Percentiles rank a stretch among this genome's conserved stretches.
These are phyloP conservation scores for Ramaria rubella DNA, from an alignment of 768 basidiomycete genomes.

Conservation along the genomic window DNA sequence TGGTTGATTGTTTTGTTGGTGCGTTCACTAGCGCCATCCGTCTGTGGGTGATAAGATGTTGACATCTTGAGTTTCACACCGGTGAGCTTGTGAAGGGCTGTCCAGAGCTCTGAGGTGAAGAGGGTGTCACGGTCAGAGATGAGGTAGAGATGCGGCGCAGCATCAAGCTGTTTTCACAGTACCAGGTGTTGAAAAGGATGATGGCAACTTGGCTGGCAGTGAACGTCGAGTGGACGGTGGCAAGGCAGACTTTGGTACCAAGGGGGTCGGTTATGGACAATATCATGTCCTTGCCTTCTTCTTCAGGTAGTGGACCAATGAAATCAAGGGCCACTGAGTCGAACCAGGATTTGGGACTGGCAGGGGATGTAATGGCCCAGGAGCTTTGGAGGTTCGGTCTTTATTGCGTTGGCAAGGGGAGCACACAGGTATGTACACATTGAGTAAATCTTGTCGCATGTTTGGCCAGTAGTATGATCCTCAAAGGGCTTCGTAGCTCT, in stretches of 20 bases:
- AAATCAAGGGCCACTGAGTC: conserved; percentile 29
- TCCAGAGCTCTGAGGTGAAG: conserved; percentile 30
- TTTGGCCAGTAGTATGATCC: too few relatives aligned
- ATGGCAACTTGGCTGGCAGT: conserved; percentile 20
- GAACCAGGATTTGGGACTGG: conserved; percentile 10
- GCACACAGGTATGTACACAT: conserved; percentile 27
- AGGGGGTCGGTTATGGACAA: conserved; percentile 21
- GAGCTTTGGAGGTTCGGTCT: conserved; percentile 15
- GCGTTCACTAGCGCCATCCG: conserved; percentile 29
- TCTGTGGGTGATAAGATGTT: conserved; percentile 33
- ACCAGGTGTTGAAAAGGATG: conserved; percentile 24
- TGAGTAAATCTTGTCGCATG: conserved; percentile 24
- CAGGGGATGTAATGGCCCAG: conserved; percentile 20
- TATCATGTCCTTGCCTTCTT: conserved; percentile 26
- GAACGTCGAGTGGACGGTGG: conserved; percentile 12
- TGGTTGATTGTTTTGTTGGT: conserved; percentile 31
- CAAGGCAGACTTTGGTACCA: conserved; percentile 18
- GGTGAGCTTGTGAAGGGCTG: conserved; percentile 13
- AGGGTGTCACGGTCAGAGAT: conserved; percentile 29
- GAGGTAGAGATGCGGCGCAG: too few relatives aligned
- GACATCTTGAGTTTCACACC: conserved; percentile 29
- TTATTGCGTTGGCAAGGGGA: conserved; percentile 32
- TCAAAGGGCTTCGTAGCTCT: too few relatives aligned
- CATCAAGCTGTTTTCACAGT: conserved; percentile 28
- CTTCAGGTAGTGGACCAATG: conserved; percentile 28